A percentile compares a stretch with the other conserved stretches of the same genome.
phyloP scores from a whole-genome alignment of 192 early-diverging fungal genomes.

The Gamsiella multidivaricata region DNA sequence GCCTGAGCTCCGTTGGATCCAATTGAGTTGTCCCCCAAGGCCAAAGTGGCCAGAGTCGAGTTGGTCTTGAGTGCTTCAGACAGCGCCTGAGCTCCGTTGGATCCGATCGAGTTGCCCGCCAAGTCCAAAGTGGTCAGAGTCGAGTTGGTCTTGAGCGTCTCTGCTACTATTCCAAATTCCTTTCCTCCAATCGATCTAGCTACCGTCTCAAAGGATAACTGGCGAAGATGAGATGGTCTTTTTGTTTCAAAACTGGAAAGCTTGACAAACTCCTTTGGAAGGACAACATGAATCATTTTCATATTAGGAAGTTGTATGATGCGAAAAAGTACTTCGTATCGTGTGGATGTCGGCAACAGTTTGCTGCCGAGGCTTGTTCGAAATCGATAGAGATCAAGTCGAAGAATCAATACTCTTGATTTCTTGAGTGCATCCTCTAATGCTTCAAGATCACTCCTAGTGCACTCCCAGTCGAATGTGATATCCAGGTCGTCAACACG shows the following conservation, averaged over 20 bases:
- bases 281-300: too few relatives aligned
- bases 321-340: background rate
- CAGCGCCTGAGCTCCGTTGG: too few relatives aligned
- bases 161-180: background rate
- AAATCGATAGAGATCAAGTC: background rate
- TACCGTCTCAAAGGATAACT: background rate
- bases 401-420: conserved; percentile 5
- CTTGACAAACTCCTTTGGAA: too few relatives aligned
- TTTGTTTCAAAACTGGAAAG: too few relatives aligned
- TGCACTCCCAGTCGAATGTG: background rate
- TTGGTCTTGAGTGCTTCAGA: too few relatives aligned
- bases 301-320: background rate
- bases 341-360: background rate
- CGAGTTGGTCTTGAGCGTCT: background rate
- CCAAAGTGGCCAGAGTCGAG: too few relatives aligned
- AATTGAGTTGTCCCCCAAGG: too few relatives aligned
- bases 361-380: too few relatives aligned
- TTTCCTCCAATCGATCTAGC: background rate
- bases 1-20: too few relatives aligned
- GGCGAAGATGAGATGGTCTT: background rate
- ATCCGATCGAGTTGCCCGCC: too few relatives aligned
- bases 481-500: too few relatives aligned
- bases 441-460: conserved; percentile 11
- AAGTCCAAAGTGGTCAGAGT: too few relatives aligned
- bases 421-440: background rate